Evolutionary conservation across 2,329 filamentous ascomycete genomes (phyloP).

Genomic region (Penicillium sumatraense): DNA sequence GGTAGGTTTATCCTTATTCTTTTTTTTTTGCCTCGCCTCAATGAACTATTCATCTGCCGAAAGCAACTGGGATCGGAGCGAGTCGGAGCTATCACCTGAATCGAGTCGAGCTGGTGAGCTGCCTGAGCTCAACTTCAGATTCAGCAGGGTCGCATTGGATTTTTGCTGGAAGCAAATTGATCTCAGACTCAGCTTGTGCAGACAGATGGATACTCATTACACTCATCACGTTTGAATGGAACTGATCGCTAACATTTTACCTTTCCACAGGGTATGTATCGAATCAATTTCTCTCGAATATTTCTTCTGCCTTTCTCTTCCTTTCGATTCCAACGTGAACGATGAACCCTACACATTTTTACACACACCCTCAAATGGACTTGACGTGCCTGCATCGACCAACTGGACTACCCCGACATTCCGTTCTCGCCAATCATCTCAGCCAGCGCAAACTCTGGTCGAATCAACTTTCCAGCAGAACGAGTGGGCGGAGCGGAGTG

Average conservation of each 20-base stretch:
- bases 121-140: not conserved
- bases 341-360: no score
- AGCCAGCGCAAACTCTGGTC: no score
- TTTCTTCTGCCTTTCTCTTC: not conserved
- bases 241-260: constrained; percentile 20
- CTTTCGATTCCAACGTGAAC: not conserved
- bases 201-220: not conserved
- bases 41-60: no score
- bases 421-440: no score
- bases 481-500: no score
- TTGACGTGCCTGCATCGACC: no score
- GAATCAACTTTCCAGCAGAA: no score
- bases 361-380: no score
- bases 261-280: constrained; percentile 34
- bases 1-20: constrained; percentile 59
- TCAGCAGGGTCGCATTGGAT: no score
- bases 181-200: constrained; percentile 2
- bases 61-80: no score
- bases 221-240: not conserved
- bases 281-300: not conserved
- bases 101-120: not conserved
- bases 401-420: no score
- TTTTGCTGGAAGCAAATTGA: not conserved
- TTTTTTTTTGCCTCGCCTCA: not conserved
- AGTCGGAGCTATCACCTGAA: no score